Evolutionary conservation across 164 flowering plant species (phyloP), one percentile per base, ranked within the genome.

Genomic region (Chimonanthus praecox): DNA sequence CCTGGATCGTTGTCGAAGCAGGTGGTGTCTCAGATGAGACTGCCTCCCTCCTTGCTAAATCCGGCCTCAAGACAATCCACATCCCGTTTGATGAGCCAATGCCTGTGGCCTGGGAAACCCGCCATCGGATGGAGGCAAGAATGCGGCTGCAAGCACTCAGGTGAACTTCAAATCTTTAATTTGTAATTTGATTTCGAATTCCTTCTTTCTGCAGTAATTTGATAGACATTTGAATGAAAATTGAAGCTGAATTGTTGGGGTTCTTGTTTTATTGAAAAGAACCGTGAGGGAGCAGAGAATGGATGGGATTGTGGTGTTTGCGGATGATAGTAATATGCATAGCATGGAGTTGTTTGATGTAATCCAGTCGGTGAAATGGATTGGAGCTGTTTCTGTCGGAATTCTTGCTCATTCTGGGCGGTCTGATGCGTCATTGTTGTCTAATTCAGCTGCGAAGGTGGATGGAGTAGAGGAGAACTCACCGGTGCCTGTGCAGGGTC

Each of bases 321-420:
- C 84, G 0, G 99, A 95, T 81, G 99, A 95, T 73, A 95, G 98
- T 80, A 95, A 95, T 75, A 86, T 93, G 93, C 97, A 93, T 70
- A 86, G 90, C 78, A 78, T 89, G 94, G 98, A 95, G 74, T 83
- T 95, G 21, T 95, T 95, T 79, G 98, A 95, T 80, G 99, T 93
- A 91, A 85, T 92, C 54, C 97, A 94, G 58, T 86, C 82, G 51
- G 91, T 92, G 78, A 87, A 88, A 76, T 89, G 96, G 94, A 74
- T 95, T 46, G 98, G 99, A 18, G 97, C 97, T 71, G 75, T 95
- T 77, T 95, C 99, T 1, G 88, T 92, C 75, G 99, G 99, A 11
- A 90, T 95, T 79, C 91, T 93, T 62, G 84, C 85, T 70, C 92
- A 87, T 84, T 87, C 94, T 0, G 86, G 83, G 5, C 76, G 73